These are phyloP conservation scores for Colletotrichum caudatum DNA, from an alignment of 2,329 filamentous ascomycete species.

Conservation along the genomic window DNA sequence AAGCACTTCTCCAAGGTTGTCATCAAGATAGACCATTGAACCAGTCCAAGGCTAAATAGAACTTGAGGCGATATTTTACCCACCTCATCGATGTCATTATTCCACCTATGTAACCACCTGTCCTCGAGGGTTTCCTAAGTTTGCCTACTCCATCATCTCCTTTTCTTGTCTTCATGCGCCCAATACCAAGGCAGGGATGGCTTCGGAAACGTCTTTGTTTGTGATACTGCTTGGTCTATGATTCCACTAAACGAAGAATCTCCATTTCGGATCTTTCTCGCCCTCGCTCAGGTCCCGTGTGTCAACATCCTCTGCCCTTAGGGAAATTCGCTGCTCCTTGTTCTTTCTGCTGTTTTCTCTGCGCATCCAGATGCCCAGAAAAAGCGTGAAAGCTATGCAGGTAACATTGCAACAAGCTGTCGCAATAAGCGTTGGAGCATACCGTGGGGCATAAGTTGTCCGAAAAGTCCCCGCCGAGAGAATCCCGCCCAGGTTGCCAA, in stretches of 20 bases:
- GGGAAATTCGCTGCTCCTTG: slow-evolving; percentile 49
- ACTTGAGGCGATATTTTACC: fast-evolving
- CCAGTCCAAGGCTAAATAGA: not conserved
- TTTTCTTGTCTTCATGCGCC: not conserved
- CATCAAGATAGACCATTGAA: slow-evolving; percentile 47
- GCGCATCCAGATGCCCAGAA: slow-evolving; percentile 60
- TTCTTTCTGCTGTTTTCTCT: slow-evolving; percentile 56
- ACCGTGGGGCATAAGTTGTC: slow-evolving; percentile 61
- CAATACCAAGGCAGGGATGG: fast-evolving
- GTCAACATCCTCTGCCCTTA: slow-evolving; percentile 54
- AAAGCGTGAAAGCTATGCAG: slow-evolving; percentile 54
- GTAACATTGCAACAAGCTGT: slow-evolving; percentile 56
- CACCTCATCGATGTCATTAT: too few relatives aligned
- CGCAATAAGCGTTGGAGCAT: slow-evolving; percentile 59
- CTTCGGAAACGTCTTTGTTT: too few relatives aligned
- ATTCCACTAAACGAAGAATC: slow-evolving; percentile 47
- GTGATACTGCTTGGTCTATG: not conserved
- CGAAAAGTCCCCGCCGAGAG: slow-evolving; percentile 54
- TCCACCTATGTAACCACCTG: not conserved
- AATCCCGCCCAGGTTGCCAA: slow-evolving; percentile 63
- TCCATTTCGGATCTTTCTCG: slow-evolving; percentile 53
- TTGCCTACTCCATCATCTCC: not conserved
- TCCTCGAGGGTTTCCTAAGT: not conserved
- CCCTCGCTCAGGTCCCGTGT: slow-evolving; percentile 55
- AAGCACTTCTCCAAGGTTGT: slow-evolving; percentile 54